These are phyloP conservation scores for Orbilia brochopaga DNA, from an alignment of 2,329 filamentous ascomycete genomes.

Conservation along the genomic window DNA sequence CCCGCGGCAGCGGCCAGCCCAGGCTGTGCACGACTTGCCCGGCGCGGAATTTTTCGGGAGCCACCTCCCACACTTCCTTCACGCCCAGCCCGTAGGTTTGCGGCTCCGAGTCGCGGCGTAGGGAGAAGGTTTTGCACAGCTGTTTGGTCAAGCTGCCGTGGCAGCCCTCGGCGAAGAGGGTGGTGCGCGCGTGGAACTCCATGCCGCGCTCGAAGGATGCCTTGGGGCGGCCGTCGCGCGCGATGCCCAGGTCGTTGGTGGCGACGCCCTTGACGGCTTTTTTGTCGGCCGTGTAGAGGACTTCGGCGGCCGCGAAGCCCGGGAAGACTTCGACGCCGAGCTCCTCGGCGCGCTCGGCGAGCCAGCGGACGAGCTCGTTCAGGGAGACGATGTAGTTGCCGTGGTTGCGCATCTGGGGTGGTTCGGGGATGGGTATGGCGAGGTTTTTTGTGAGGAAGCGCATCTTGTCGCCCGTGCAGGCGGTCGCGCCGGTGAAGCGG, in stretches of 20 bases:
- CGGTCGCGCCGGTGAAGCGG: slow-evolving; percentile 84
- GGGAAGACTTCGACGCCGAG: slow-evolving; percentile 94
- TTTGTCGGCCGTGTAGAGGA: slow-evolving; percentile 84
- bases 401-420: slow-evolving; percentile 97
- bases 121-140: slow-evolving; percentile 89
- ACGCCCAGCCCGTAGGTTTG: slow-evolving; percentile 94
- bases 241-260: slow-evolving; percentile 90
- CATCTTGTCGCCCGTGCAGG: slow-evolving; percentile 85
- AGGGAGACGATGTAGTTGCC: slow-evolving; percentile 97
- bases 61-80: slow-evolving; percentile 97
- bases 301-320: slow-evolving; percentile 91
- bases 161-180: slow-evolving; percentile 91
- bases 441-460: slow-evolving; percentile 84
- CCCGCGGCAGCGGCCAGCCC: slow-evolving; percentile 84
- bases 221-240: slow-evolving; percentile 80
- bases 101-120: slow-evolving; percentile 84
- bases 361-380: slow-evolving; percentile 94
- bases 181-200: slow-evolving; percentile 94
- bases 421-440: slow-evolving; percentile 80
- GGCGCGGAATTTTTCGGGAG: slow-evolving; percentile 87
- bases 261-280: slow-evolving; percentile 85
- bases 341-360: slow-evolving; percentile 95
- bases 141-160: slow-evolving; percentile 96
- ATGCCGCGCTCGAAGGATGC: slow-evolving; percentile 93
- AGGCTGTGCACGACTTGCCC: slow-evolving; percentile 86